Evolutionary conservation across 257 asterid genomes (phyloP).

Genomic region (Gentiana dahurica): DNA sequence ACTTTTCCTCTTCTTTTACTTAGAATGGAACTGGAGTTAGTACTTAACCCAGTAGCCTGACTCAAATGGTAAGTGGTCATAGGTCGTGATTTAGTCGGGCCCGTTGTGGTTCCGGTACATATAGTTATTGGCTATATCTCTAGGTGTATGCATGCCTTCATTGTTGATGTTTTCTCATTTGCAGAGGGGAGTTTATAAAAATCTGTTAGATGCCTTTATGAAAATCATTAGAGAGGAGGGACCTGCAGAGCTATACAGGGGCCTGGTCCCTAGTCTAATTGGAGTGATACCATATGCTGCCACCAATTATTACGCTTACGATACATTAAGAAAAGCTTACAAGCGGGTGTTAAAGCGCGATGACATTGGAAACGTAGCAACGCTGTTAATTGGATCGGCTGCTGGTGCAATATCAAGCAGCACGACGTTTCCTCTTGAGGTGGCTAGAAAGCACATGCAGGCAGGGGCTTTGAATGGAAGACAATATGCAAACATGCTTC

Average conservation of each 20-base stretch:
- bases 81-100: background rate
- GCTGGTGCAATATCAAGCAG: constrained; percentile 50
- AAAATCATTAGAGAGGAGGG: constrained; percentile 39
- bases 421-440: constrained; percentile 46
- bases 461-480: constrained; percentile 46
- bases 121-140: too few species aligned
- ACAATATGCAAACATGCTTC: constrained; percentile 34
- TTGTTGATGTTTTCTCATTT: background rate
- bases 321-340: constrained; percentile 34
- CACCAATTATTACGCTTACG: constrained; percentile 40
- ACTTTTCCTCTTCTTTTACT: background rate
- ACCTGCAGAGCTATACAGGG: constrained; percentile 40
- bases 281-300: constrained; percentile 52
- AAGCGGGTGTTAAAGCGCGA: constrained; percentile 22
- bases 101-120: too few species aligned
- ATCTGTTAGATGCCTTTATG: constrained; percentile 33
- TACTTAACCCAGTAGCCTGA: too few species aligned
- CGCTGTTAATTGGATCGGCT: constrained; percentile 44
- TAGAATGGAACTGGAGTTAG: background rate
- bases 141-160: too few species aligned
- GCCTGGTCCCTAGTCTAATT: constrained; percentile 40
- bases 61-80: background rate
- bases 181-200: constrained; percentile 43
- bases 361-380: constrained; percentile 39
- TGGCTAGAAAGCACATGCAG: constrained; percentile 50